These are phyloP conservation scores for Eucalyptus regnans DNA, from an alignment of 345 rosid genomes.

Conservation along the genomic window DNA sequence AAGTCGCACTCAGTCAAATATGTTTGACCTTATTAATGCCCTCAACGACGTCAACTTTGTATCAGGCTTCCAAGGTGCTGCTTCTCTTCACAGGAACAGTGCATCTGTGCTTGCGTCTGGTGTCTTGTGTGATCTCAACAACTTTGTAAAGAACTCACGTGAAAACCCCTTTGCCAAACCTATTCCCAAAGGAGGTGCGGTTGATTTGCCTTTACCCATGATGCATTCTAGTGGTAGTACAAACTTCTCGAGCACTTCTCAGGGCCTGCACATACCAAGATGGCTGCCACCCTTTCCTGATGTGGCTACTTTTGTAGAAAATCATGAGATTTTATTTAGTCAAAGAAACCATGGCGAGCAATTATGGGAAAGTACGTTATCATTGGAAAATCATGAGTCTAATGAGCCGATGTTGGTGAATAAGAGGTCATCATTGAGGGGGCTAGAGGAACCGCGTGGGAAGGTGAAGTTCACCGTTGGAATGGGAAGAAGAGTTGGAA, in stretches of 20 bases:
- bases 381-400: background rate
- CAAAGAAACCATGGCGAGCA: background rate
- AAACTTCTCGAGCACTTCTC: background rate
- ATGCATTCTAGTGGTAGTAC: background rate
- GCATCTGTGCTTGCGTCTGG: slow-evolving; percentile 13
- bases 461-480: background rate
- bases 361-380: background rate
- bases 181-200: slow-evolving; percentile 4
- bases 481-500: background rate
- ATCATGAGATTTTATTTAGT: background rate
- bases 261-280: slow-evolving; percentile 2
- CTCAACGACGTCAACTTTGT: slow-evolving; percentile 21
- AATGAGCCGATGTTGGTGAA: background rate
- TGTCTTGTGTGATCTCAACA: slow-evolving; percentile 11
- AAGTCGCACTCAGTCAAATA: slow-evolving; percentile 38
- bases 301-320: background rate
- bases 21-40: slow-evolving; percentile 33
- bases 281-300: slow-evolving; percentile 33
- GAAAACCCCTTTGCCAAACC: slow-evolving; percentile 62
- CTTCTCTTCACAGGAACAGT: slow-evolving; percentile 6
- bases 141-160: slow-evolving; percentile 11
- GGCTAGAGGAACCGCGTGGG: background rate
- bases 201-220: background rate
- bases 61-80: slow-evolving; percentile 33
- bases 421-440: background rate